Evolutionary conservation across 192 early-diverging fungal genomes (phyloP).

Genomic region (Spizellomyces punctatus): DNA sequence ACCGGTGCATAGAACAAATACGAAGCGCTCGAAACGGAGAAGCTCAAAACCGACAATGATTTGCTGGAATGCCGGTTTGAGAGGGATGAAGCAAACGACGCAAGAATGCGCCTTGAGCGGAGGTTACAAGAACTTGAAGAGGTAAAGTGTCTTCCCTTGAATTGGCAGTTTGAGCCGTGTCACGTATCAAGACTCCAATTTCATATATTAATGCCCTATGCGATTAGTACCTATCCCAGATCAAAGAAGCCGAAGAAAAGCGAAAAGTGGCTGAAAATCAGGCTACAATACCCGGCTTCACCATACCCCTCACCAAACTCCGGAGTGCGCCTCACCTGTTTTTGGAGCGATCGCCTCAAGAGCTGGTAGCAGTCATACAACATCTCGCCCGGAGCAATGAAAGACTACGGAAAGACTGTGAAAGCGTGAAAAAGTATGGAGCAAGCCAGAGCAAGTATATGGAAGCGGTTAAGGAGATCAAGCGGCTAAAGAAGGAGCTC

Average conservation of each 20-base stretch:
- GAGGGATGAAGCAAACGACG: conserved; percentile 22
- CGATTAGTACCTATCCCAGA: conserved; percentile 22
- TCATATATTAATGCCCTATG: neutral
- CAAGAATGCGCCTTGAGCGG: conserved; percentile 13
- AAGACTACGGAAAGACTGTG: conserved; percentile 36
- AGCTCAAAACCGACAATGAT: conserved; percentile 24
- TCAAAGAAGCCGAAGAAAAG: conserved; percentile 19
- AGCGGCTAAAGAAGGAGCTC: conserved; percentile 39
- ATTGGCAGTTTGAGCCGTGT: too few species aligned
- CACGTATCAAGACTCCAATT: too few species aligned
- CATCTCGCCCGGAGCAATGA: conserved; percentile 34
- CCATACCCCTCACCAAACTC: conserved; percentile 33
- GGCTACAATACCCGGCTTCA: conserved; percentile 31
- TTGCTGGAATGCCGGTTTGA: conserved; percentile 27
- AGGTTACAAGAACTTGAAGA: conserved; percentile 33
- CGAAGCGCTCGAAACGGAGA: conserved; percentile 36
- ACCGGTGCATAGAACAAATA: conserved; percentile 18
- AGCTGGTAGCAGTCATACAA: conserved; percentile 34
- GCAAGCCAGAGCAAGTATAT: conserved; percentile 34
- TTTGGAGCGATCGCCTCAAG: conserved; percentile 32
- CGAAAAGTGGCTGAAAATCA: conserved; percentile 20
- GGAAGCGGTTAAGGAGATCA: conserved; percentile 41
- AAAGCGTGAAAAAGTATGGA: conserved; percentile 28
- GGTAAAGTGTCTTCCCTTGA: neutral
- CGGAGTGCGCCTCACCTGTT: conserved; percentile 25